Percentiles rank a stretch among this genome's conserved stretches.
phyloP scores from a whole-genome alignment of 2,329 filamentous ascomycete species.

The Arthrobotrys pseudoclavata region DNA sequence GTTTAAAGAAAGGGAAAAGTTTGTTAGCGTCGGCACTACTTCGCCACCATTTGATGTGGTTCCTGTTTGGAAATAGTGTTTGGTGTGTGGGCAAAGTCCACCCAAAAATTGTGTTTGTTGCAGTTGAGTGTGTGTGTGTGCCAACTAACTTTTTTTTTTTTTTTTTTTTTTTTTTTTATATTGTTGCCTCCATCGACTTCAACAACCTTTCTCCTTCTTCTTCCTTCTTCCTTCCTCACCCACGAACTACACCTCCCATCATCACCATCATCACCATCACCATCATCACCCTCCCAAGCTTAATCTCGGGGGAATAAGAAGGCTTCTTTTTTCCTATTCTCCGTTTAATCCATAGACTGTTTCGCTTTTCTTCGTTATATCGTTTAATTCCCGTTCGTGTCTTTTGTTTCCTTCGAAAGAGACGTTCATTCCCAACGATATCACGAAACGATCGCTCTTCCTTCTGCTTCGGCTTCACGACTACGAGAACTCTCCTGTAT shows the following conservation, averaged over 20 bases:
- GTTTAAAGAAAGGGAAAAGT: slow-evolving; percentile 28
- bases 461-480: slow-evolving; percentile 28
- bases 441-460: slow-evolving; percentile 43
- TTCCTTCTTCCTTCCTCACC: slow-evolving; percentile 49
- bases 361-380: slow-evolving; percentile 56
- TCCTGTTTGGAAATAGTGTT: background rate
- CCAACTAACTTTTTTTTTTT: slow-evolving; percentile 38
- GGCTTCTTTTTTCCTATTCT: slow-evolving; percentile 48
- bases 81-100: slow-evolving; percentile 5
- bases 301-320: slow-evolving; percentile 54
- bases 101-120: background rate
- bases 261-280: slow-evolving; percentile 30
- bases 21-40: slow-evolving; percentile 56
- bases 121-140: slow-evolving; percentile 1
- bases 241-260: slow-evolving; percentile 33
- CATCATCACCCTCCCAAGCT: slow-evolving; percentile 43
- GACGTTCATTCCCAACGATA: slow-evolving; percentile 59
- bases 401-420: slow-evolving; percentile 60
- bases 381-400: slow-evolving; percentile 61
- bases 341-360: slow-evolving; percentile 56
- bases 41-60: slow-evolving; percentile 39
- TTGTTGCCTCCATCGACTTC: slow-evolving; percentile 26
- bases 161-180: slow-evolving; percentile 21
- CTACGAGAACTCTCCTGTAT: slow-evolving; percentile 8
- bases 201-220: slow-evolving; percentile 31